Conservation (phyloP, 176 grass and related monocot species). For the Paspalum notatum region DNA sequence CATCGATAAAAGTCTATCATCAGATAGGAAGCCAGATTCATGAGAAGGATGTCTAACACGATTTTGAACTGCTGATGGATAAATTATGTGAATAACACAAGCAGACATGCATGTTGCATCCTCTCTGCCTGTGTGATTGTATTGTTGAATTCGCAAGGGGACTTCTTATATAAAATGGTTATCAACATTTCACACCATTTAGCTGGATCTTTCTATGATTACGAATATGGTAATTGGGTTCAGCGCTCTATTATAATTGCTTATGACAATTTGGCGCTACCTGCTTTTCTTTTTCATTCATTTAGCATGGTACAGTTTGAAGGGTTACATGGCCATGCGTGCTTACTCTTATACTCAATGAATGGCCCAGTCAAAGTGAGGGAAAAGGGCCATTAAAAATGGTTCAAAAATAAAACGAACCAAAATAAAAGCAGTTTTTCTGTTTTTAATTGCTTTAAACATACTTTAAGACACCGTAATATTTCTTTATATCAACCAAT, state of each 20-base stretch:
- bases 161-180: not conserved
- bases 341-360: not conserved
- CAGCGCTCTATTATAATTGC: not conserved
- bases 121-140: not conserved
- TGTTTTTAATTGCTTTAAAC: too few species aligned
- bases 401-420: not conserved
- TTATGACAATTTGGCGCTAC: too few species aligned
- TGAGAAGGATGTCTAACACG: not conserved
- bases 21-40: not conserved
- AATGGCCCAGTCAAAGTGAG: not conserved
- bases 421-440: too few species aligned
- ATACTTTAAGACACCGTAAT: too few species aligned
- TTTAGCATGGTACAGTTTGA: too few species aligned
- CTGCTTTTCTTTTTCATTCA: too few species aligned
- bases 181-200: not conserved
- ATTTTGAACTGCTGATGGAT: not conserved
- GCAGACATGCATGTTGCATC: not conserved
- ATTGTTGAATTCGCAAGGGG: not conserved
- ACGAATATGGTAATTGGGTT: not conserved
- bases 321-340: not conserved
- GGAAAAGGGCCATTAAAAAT: not conserved
- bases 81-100: slow-evolving; percentile 12
- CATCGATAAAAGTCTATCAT: not conserved
- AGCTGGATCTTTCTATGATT: not conserved
- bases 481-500: too few species aligned